These are phyloP conservation scores for Ciborinia camelliae DNA, from an alignment of 2,329 filamentous ascomycete genomes.

Conservation along the genomic window DNA sequence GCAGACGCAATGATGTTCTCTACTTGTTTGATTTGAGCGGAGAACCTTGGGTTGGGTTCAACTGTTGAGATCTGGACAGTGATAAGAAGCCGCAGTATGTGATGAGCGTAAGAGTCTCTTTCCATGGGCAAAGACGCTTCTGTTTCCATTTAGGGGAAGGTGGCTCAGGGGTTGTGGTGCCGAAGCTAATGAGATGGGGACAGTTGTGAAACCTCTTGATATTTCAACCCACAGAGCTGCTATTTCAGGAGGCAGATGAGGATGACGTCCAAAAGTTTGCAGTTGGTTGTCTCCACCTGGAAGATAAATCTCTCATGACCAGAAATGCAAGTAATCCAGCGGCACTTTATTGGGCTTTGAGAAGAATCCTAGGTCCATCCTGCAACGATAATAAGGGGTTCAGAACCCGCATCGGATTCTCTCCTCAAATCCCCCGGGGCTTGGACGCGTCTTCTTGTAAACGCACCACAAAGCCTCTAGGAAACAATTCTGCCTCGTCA, in stretches of 20 bases:
- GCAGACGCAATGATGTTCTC: neutral
- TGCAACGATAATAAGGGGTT: neutral
- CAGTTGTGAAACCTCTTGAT: neutral
- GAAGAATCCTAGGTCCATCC: neutral
- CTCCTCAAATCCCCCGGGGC: too few relatives aligned
- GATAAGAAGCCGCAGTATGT: neutral
- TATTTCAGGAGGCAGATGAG: neutral
- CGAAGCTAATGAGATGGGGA: neutral
- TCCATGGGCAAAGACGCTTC: neutral
- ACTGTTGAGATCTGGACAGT: neutral
- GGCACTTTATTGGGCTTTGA: neutral
- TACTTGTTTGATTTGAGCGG: neutral
- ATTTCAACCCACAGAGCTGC: neutral
- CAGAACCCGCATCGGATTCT: too few relatives aligned
- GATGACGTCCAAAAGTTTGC: neutral
- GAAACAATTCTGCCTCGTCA: neutral
- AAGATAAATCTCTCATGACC: neutral
- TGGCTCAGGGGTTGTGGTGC: neutral
- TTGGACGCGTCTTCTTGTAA: too few relatives aligned
- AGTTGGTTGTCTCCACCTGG: neutral
- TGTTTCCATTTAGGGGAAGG: neutral
- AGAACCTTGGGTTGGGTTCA: neutral
- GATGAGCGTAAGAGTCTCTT: neutral
- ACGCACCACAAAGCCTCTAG: neutral
- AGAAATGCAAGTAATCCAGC: neutral